Percentiles rank a stretch among this genome's conserved stretches.
phyloP scores from a whole-genome alignment of 352 stramenopile species.

The Globisporangium cylindrosporum region DNA sequence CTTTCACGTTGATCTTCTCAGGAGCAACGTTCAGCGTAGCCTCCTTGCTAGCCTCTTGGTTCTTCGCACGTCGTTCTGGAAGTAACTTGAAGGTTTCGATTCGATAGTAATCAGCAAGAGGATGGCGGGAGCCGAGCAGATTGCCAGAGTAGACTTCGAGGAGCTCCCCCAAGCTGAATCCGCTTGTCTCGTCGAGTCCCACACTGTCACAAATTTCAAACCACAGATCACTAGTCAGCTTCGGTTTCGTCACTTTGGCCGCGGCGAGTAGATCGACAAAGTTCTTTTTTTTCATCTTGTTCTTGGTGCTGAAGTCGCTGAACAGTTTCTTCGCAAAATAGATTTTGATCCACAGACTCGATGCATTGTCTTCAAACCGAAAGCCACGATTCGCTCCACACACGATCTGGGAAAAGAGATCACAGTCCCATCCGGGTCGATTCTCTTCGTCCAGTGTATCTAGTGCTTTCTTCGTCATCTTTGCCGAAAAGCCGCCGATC shows the following conservation, averaged over 20 bases:
- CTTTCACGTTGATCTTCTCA: slow-evolving; percentile 49
- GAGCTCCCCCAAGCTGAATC: slow-evolving; percentile 34
- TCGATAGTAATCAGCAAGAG: slow-evolving; percentile 48
- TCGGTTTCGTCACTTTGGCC: slow-evolving; percentile 34
- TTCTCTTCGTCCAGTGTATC: slow-evolving; percentile 23
- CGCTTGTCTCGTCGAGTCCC: slow-evolving; percentile 27
- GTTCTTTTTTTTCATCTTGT: slow-evolving; percentile 42
- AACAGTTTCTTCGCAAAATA: slow-evolving; percentile 56
- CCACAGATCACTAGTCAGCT: slow-evolving; percentile 46
- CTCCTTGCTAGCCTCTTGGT: slow-evolving; percentile 36
- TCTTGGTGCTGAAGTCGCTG: slow-evolving; percentile 31
- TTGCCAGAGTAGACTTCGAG: slow-evolving; percentile 39
- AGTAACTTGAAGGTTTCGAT: slow-evolving; percentile 61
- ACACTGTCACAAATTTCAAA: slow-evolving; percentile 37
- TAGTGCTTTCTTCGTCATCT: slow-evolving; percentile 24
- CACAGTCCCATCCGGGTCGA: slow-evolving; percentile 28
- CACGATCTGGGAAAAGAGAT: slow-evolving; percentile 40
- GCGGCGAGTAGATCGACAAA: slow-evolving; percentile 36
- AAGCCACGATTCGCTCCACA: slow-evolving; percentile 29
- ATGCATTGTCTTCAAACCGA: slow-evolving; percentile 36
- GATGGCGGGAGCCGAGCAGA: slow-evolving; percentile 36
- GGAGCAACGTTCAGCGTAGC: slow-evolving; percentile 42
- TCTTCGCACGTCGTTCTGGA: slow-evolving; percentile 30
- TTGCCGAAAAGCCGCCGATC: slow-evolving; percentile 28
- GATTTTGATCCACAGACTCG: slow-evolving; percentile 44